Conservation (phyloP, 192 early-diverging fungal genomes). For the Coemansia asiatica region DNA sequence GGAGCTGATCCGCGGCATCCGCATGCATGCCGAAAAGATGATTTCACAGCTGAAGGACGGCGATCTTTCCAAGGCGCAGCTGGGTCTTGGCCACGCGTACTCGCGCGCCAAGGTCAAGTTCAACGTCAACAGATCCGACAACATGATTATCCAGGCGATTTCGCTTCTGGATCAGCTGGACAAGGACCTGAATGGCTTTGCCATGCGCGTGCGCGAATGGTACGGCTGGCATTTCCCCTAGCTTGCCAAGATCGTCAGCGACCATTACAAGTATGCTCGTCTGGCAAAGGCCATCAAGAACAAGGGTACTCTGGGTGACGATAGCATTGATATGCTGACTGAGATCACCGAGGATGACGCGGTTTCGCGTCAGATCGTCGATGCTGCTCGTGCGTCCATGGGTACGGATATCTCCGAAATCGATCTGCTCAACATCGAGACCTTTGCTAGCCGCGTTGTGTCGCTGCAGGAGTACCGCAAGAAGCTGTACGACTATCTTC, state of each 20-base stretch:
- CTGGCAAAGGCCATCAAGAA: constrained; percentile 90
- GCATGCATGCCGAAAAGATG: constrained; percentile 86
- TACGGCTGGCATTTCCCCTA: constrained; percentile 99
- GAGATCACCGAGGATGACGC: constrained; percentile 79
- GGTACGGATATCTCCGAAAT: constrained; percentile 95
- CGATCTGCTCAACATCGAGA: constrained; percentile 94
- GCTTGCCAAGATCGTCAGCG: constrained; percentile 91
- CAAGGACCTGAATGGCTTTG: constrained; percentile 97
- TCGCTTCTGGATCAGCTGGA: constrained; percentile 95
- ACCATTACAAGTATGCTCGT: constrained; percentile 90
- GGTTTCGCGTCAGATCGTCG: constrained; percentile 84
- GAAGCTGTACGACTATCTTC: constrained; percentile 85
- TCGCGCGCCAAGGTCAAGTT: constrained; percentile 99
- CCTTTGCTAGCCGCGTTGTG: constrained; percentile 90
- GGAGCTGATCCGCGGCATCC: constrained; percentile 93
- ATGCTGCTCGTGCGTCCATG: constrained; percentile 95
- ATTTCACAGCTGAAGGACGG: constrained; percentile 87
- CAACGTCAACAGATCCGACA: constrained; percentile 97
- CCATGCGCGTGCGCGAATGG: constrained; percentile 98
- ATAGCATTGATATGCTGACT: constrained; percentile 70
- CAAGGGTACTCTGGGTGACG: constrained; percentile 83
- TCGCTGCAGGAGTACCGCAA: constrained; percentile 92
- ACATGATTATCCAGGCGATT: constrained; percentile 94
- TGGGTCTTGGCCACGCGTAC: constrained; percentile 97
- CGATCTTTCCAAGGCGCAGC: constrained; percentile 90